Base-by-base conservation (phyloP, 2,329 filamentous ascomycete genomes). In the Chalaropsis thielavioides region DNA sequence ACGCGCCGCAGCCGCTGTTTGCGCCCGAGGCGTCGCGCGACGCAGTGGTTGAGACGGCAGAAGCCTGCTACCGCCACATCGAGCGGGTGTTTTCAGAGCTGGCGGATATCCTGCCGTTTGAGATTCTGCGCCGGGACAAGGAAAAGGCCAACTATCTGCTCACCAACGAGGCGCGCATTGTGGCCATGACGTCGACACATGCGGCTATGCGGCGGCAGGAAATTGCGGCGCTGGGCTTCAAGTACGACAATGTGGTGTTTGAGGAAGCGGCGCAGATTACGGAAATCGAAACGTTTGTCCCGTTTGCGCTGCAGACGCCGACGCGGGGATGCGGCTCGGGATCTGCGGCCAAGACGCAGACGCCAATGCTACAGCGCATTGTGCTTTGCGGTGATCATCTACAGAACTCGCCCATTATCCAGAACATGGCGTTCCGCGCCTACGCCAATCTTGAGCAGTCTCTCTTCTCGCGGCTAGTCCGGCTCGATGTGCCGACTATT, bases 171-270 rank as follows among this genome's bases (percentile, higher is more conserved):
- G 95, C 95, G n/a, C 87, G 94, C 43, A 94, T 99, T 68, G 87
- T 99, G 69, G 95, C 94, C 66, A 99, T 99, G 95, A 99, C 94
- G 19, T 95, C 92, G 3, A 99, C 95, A 0, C 94, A 99, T 74
- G 95, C 94, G 3, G 94, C 94, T 1, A 99, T 99, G 82, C 85
- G 91, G 68, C 82, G 92, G 68, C 85, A 90, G 68, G 92, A 97
- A 71, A 97, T 99, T 70, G 88, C 90, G 0, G 81, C 83, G 17
- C 81, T 97, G n/a, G 92, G 92, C 17, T 99, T 99, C 76, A 90
- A 90, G 70, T 99, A 99, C 71, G 92, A 97, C 77, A 99, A 96
- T 69, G 88, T 99, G 13, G 82, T 99, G 63, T 96, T 99, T 89
- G 94, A 99, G 77, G 94, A 99, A 79, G 92, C 94, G 4, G 94